Evolutionary conservation across 805 yeast genomes (phyloP).

Genomic region (Ogataea degrootiae): DNA sequence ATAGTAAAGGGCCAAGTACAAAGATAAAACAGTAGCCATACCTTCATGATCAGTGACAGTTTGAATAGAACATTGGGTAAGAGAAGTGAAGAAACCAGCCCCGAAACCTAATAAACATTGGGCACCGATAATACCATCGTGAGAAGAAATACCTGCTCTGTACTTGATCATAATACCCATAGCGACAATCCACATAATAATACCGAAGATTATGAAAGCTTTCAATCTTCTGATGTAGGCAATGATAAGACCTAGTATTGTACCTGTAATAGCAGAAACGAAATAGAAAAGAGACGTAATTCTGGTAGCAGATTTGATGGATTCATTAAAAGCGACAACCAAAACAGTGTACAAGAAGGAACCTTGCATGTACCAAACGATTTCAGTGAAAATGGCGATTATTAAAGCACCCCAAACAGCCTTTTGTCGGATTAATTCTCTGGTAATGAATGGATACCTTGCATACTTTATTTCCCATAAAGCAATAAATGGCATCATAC

Average conservation of each 20-base stretch:
- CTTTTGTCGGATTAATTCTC: slow-evolving; percentile 54
- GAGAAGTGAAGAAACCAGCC: slow-evolving; percentile 67
- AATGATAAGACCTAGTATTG: slow-evolving; percentile 52
- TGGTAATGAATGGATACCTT: slow-evolving; percentile 59
- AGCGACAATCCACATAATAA: slow-evolving; percentile 52
- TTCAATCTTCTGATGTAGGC: slow-evolving; percentile 48
- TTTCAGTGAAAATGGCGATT: slow-evolving; percentile 54
- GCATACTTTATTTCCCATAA: slow-evolving; percentile 58
- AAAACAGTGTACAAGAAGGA: slow-evolving; percentile 66
- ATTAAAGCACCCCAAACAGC: slow-evolving; percentile 68
- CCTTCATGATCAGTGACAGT: slow-evolving; percentile 56
- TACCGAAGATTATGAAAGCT: slow-evolving; percentile 56
- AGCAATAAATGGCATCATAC: slow-evolving; percentile 50
- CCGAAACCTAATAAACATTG: slow-evolving; percentile 65
- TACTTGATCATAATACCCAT: slow-evolving; percentile 55
- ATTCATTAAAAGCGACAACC: slow-evolving; percentile 56
- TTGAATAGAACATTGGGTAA: slow-evolving; percentile 57
- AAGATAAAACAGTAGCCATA: slow-evolving; percentile 57
- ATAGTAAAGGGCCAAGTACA: slow-evolving; percentile 53
- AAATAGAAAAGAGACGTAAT: slow-evolving; percentile 60
- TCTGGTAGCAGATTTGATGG: slow-evolving; percentile 60
- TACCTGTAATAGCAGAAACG: slow-evolving; percentile 57
- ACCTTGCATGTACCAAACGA: slow-evolving; percentile 64
- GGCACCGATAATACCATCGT: slow-evolving; percentile 60
- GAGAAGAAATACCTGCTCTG: slow-evolving; percentile 45